These are phyloP conservation scores for Penicillium sp. DNA, from an alignment of 2,329 filamentous ascomycete species.

Conservation along the genomic window DNA sequence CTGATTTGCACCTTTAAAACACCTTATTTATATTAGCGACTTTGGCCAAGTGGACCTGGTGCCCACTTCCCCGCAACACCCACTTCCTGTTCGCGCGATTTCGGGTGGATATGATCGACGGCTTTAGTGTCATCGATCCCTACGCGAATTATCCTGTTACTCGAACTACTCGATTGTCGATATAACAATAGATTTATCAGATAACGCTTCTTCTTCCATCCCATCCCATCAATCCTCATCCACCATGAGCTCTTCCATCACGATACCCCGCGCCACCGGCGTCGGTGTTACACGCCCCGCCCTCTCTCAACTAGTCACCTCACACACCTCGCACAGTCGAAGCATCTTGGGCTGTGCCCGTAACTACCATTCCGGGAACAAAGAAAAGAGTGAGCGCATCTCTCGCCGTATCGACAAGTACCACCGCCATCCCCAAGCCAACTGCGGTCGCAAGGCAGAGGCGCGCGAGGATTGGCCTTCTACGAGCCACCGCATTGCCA, in stretches of 20 bases:
- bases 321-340: slow-evolving; percentile 10
- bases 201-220: not conserved
- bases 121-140: slow-evolving; percentile 5
- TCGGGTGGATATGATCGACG: slow-evolving; percentile 23
- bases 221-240: not conserved
- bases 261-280: slow-evolving; percentile 12
- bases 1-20: not conserved
- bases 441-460: slow-evolving; percentile 7
- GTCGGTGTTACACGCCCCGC: slow-evolving; percentile 11
- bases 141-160: slow-evolving; percentile 7
- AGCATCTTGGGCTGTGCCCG: slow-evolving; percentile 17
- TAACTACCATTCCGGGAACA: slow-evolving; percentile 6
- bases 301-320: slow-evolving; percentile 13
- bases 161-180: not conserved
- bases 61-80: slow-evolving; percentile 6
- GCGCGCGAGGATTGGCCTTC: slow-evolving; percentile 8
- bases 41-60: slow-evolving; percentile 1
- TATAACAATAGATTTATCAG: not conserved
- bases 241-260: slow-evolving; percentile 22
- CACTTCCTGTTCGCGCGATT: slow-evolving; percentile 14
- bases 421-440: slow-evolving; percentile 15
- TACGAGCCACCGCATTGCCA: slow-evolving; percentile 7
- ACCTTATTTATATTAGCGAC: not conserved
- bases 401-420: slow-evolving; percentile 10
- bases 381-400: slow-evolving; percentile 14